Evolutionary conservation across 1,139 yeast species (phyloP).

Genomic region (Chernovozyma aurita): DNA sequence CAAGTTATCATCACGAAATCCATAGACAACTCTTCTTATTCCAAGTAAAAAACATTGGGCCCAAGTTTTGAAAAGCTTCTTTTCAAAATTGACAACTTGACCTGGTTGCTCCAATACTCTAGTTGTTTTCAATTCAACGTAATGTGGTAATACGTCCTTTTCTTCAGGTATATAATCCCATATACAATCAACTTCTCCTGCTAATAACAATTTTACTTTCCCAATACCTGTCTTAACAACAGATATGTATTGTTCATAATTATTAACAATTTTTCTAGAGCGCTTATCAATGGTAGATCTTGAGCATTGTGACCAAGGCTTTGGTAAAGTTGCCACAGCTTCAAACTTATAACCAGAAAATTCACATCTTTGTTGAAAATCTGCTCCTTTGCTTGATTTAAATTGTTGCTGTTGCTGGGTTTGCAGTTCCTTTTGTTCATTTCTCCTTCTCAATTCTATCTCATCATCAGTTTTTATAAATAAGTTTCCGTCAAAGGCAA

Average conservation of each 20-base stretch:
- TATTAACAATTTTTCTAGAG: conserved; percentile 52
- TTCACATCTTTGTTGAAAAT: conserved; percentile 39
- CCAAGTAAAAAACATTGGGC: conserved; percentile 91
- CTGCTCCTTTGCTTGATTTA: conserved; percentile 7
- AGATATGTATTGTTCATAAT: conserved; percentile 71
- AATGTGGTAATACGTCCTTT: conserved; percentile 57
- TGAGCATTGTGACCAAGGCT: conserved; percentile 69
- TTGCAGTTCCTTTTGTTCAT: conserved; percentile 16
- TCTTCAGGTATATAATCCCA: conserved; percentile 70
- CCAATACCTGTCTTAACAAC: conserved; percentile 86
- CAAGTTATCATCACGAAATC: conserved; percentile 75
- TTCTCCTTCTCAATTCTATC: conserved; percentile 27
- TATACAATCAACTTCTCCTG: conserved; percentile 90
- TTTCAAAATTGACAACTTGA: conserved; percentile 62
- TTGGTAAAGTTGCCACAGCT: conserved; percentile 64
- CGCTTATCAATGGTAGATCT: conserved; percentile 67
- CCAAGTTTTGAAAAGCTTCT: conserved; percentile 77
- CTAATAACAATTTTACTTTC: conserved; percentile 59
- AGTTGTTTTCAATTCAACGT: conserved; percentile 80
- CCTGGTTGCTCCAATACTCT: conserved; percentile 48
- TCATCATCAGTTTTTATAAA: conserved; percentile 65
- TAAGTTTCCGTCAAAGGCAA: conserved; percentile 75
- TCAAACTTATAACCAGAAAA: conserved; percentile 86
- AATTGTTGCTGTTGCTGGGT: background rate
- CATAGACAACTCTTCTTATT: conserved; percentile 71